These are phyloP conservation scores for Sechiopsis laciniata DNA, from an alignment of 306 rosid species.

Conservation along the genomic window DNA sequence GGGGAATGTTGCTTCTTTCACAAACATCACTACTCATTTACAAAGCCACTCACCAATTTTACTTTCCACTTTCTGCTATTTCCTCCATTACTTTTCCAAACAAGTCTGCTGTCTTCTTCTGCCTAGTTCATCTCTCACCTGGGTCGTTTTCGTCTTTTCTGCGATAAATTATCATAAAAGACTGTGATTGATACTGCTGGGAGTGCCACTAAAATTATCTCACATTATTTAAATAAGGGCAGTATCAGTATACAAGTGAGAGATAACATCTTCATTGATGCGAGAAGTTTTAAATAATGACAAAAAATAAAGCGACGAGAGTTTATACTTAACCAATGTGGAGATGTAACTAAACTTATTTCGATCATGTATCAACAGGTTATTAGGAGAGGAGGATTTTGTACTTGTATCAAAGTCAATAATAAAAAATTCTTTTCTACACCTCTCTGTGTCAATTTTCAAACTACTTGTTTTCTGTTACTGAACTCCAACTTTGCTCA, in stretches of 20 bases:
- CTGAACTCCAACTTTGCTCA: neutral
- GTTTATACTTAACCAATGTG: too few relatives aligned
- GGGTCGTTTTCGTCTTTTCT: neutral
- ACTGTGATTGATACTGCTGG: too few relatives aligned
- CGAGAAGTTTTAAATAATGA: too few relatives aligned
- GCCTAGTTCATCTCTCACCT: neutral
- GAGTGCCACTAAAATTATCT: too few relatives aligned
- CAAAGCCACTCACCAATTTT: slow-evolving; percentile 4
- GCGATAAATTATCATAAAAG: too few relatives aligned
- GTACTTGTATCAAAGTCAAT: too few relatives aligned
- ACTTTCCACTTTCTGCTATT: neutral
- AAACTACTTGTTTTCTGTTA: neutral
- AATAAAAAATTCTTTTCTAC: neutral
- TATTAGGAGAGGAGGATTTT: neutral
- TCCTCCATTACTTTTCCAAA: neutral
- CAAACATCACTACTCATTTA: slow-evolving; percentile 17
- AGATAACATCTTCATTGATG: too few relatives aligned
- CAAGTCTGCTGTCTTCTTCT: neutral
- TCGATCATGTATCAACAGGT: neutral
- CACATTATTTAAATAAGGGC: too few relatives aligned
- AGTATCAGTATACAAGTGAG: too few relatives aligned
- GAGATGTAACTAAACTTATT: too few relatives aligned
- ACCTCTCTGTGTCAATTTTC: too few relatives aligned
- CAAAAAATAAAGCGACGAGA: too few relatives aligned
- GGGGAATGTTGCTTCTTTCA: slow-evolving; percentile 12